Evolutionary conservation across 352 stramenopile genomes (phyloP), one percentile per base, ranked within the genome.

Genomic region (Phytopythium boreale): DNA sequence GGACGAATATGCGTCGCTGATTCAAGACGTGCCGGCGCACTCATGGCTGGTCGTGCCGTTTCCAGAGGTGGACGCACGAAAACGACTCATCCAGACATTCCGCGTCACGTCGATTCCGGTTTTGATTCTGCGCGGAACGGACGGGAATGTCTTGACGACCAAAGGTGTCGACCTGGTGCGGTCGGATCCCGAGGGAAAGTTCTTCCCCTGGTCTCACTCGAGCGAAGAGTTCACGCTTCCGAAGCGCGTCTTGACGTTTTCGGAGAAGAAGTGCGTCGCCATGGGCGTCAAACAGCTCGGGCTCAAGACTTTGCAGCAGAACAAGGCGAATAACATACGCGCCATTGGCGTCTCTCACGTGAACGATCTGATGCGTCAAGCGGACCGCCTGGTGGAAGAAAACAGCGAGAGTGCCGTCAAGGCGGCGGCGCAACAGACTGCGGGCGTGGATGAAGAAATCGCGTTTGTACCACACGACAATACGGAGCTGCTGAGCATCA

Each of bases 31-130:
- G 27, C 85, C 85, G 5, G 60, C 47, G 0, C 62, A 82, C 27
- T 80, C 76, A 15, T 96, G 88, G 88, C 58, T 87, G 1, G 68
- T 93, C 52, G 83, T 95, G 5, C 84, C 88, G 6, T 90, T 94
- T 50, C 52, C 82, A 17, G 86, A 96, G 72, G 66, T 89, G 26
- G 72, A 90, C 29, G 74, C 79, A 20, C 72, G 88, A 11, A 89
- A 94, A 56, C 73, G 90, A 29, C 71, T 96, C 1, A 66, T 92
- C 1, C 62, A 93, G 61, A 78, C 67, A 11, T 94, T 96, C 65
- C 62, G 59, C 44, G 74, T 96, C 15, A 74, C 60, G 0, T 74
- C 76, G 20, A 70, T 90, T 19, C 88, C 88, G 2, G 76, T 72
- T 17, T 66, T 96, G 27, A 82, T 96, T 37, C 47, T 96, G 9